Evolutionary conservation across 208 protist species (phyloP), one percentile per base, ranked within the genome.

Genomic region (Leptomonas seymouri): DNA sequence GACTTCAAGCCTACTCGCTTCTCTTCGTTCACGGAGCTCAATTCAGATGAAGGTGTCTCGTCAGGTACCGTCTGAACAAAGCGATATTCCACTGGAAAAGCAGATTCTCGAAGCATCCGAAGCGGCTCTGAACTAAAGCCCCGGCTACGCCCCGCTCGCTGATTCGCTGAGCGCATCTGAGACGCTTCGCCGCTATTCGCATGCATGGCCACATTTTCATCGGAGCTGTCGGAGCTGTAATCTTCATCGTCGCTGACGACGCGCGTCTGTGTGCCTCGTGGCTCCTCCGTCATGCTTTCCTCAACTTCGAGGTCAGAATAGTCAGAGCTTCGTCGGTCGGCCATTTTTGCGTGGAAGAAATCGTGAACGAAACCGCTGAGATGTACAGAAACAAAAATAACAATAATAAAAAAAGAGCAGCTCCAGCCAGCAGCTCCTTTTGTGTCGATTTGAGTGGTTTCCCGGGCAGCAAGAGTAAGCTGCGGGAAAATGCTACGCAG

Each of bases 181-280:
- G 57, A 23, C n/a, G 36, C 15, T 21, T 72, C 68, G 1, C 54
- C 41, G n/a, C 31, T 44, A 28, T 28, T 46, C 0, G 34, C 5
- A 25, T 41, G 42, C 20, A 27, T 3, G 27, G 46, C 18, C 15
- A 48, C 27, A 34, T 64, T 72, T 23, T 67, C 54, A 48, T 71
- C 68, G 1, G 75, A 80, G 67, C 64, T 75, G 34, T 80, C 75
- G 14, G 75, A 71, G 60, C 68, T 71, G 68, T 80, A 80, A 39
- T 75, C 75, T 39, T 75, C 57, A 23, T 71, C 74, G 51, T 71
- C 75, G 21, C 51, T 75, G 9, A 61, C 21, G 11, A 67, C 48
- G 20, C 57, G 39, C 2, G 42, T 42, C 41, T 70, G 71, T 12
- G 62, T 61, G 49, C 71, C 41, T 20, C 42, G 58, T 0, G 27